Evolutionary conservation across 1,284 basidiomycete genomes (phyloP).

Genomic region (Leccinum angustisporum): DNA sequence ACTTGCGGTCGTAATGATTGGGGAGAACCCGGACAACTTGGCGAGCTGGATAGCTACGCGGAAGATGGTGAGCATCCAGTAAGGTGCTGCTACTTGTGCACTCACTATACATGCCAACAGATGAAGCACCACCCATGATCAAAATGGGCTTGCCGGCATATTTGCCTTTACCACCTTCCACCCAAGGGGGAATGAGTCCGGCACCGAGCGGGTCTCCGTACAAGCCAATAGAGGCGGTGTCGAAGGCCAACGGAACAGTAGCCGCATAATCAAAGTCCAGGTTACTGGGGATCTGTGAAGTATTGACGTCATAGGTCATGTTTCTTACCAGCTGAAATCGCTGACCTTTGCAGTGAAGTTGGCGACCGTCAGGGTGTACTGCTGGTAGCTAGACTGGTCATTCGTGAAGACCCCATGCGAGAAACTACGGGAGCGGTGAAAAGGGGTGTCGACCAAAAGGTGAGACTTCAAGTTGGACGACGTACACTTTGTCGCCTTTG

Average conservation of each 20-base stretch:
- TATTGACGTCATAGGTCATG: conserved; percentile 10
- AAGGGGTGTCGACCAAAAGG: background rate
- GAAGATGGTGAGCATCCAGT: background rate
- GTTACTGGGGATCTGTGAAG: conserved; percentile 25
- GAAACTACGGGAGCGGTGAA: conserved; percentile 10
- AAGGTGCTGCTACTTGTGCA: background rate
- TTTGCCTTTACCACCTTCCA: conserved; percentile 33
- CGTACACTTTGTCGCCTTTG: conserved; percentile 44
- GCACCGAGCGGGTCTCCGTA: conserved; percentile 31
- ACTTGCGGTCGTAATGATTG: conserved; percentile 55
- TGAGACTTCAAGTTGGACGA: background rate
- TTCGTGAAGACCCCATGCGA: conserved; percentile 24
- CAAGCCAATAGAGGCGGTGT: conserved; percentile 38
- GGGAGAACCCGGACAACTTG: conserved; percentile 50
- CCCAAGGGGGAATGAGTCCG: conserved; percentile 35
- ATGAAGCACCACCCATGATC: conserved; percentile 45
- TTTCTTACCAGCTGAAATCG: background rate
- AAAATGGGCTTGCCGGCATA: conserved; percentile 40
- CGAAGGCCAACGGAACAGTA: conserved; percentile 37
- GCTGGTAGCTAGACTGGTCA: conserved; percentile 32
- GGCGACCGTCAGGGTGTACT: conserved; percentile 28
- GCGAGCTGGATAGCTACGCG: conserved; percentile 50
- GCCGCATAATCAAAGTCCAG: conserved; percentile 35
- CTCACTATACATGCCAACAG: conserved; percentile 44
- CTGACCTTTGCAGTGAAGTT: conserved; percentile 35